These are phyloP conservation scores for Exophiala bonariae DNA, from an alignment of 2,329 filamentous ascomycete genomes.

Conservation along the genomic window DNA sequence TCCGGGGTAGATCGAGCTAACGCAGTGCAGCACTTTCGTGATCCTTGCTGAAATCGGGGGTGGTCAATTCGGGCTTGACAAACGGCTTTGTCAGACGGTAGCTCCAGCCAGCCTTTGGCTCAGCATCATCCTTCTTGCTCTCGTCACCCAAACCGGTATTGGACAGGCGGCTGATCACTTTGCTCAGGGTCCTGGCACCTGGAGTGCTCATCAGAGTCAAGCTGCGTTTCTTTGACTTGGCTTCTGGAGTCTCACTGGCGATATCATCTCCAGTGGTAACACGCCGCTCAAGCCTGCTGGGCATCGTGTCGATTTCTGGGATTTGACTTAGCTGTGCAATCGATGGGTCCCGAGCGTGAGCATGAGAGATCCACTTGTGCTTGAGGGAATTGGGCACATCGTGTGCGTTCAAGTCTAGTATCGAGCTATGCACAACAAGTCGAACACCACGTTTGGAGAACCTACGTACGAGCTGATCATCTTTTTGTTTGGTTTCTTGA, in stretches of 20 bases:
- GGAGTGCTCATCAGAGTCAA: conserved; percentile 11
- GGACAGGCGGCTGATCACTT: conserved; percentile 11
- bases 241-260: neutral
- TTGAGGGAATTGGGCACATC: conserved; percentile 23
- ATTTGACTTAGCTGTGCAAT: conserved; percentile 23
- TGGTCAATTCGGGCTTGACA: conserved; percentile 21
- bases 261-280: conserved; percentile 3
- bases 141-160: conserved; percentile 2
- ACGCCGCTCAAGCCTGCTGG: neutral
- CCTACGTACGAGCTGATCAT: conserved; percentile 12
- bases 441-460: conserved; percentile 27
- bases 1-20: too few relatives aligned
- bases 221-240: conserved; percentile 15
- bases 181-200: conserved; percentile 13
- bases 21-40: conserved; percentile 1
- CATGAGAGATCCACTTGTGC: conserved; percentile 27
- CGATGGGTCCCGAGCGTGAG: conserved; percentile 6
- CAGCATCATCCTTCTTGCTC: neutral
- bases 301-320: conserved; percentile 21
- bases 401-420: conserved; percentile 25
- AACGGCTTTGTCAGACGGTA: conserved; percentile 23
- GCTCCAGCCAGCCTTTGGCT: conserved; percentile 16
- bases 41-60: conserved; percentile 24
- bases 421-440: conserved; percentile 27
- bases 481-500: conserved; percentile 5